Percentiles rank a stretch among this genome's conserved stretches.
Conservation (phyloP, 345 rosid species). For the Hypericum androsaemum region DNA sequence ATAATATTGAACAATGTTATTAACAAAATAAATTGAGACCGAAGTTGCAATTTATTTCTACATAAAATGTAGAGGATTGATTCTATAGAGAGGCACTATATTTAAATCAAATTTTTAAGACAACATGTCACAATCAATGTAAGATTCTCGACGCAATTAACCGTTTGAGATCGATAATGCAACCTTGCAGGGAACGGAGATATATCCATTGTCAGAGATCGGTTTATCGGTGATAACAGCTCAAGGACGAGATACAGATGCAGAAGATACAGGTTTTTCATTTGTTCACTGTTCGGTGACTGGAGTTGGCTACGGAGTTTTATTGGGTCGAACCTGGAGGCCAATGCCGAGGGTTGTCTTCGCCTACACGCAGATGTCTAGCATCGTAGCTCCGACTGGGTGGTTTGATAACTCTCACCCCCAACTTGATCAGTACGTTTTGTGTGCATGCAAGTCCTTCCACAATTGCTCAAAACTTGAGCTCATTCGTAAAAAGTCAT, state of each 20-base stretch:
- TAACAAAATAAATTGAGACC: too few relatives aligned
- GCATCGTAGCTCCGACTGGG: background rate
- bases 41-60: too few relatives aligned
- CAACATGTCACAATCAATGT: too few relatives aligned
- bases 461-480: too few relatives aligned
- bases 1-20: too few relatives aligned
- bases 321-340: background rate
- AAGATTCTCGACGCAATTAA: too few relatives aligned
- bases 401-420: background rate
- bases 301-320: background rate
- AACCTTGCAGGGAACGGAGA: background rate
- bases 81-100: too few relatives aligned
- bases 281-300: background rate
- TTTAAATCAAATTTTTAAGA: too few relatives aligned
- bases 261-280: background rate
- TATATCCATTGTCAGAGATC: background rate
- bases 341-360: background rate
- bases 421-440: background rate
- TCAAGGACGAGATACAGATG: background rate
- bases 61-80: too few relatives aligned
- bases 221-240: constrained; percentile 1
- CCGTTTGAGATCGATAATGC: too few relatives aligned
- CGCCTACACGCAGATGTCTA: background rate
- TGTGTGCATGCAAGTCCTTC: too few relatives aligned
- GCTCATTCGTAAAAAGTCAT: too few relatives aligned